Evolutionary conservation across 2,329 filamentous ascomycete species (phyloP), one percentile per base, ranked within the genome.

Genomic region (Nigrospora oryzae): DNA sequence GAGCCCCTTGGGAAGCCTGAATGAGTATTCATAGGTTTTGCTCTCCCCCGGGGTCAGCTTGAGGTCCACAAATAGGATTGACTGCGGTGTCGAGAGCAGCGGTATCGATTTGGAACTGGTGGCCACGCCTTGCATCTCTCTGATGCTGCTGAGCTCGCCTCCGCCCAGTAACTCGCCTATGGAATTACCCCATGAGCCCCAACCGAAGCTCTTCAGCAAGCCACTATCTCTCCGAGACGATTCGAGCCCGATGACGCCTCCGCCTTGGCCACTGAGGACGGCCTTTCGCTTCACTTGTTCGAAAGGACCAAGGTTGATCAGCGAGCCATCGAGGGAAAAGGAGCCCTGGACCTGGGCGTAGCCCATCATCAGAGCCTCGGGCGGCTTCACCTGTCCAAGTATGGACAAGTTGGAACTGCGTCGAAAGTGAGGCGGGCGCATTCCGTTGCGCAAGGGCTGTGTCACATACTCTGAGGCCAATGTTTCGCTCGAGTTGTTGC

Each of bases 251-350:
- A 95, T 81, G 2, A 95, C 89, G 32, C 89, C 89, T 37, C 88
- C 88, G 33, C 87, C 88, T 57, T 95, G 89, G 1, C 86, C 86
- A 40, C 89, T 88, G 5, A 95, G 79, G 7, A 95, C 89, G 3
- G 87, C 90, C 66, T 95, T 96, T 47, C 90, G 79, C 63, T 98
- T 98, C 35, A 97, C 90, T 56, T 94, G 88, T 59, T 98, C 93
- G 56, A 98, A 98, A 0, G 87, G 87, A 0, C 81, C 81, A 35
- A 94, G 82, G 56, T 94, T 91, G 48, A 98, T 82, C 17, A 98
- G 69, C 2, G 93, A 95, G 1, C 89, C 89, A 59, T 98, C 93
- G 7, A 98, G 68, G 0, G 83, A 89, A 55, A 98, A 98, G 0
- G 87, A 90, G 4, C 93, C 93, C 63, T 89, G 86, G 3, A 97